Evolutionary conservation across 495 filamentous ascomycete genomes (phyloP).

Genomic region (Cladorrhinum samala): DNA sequence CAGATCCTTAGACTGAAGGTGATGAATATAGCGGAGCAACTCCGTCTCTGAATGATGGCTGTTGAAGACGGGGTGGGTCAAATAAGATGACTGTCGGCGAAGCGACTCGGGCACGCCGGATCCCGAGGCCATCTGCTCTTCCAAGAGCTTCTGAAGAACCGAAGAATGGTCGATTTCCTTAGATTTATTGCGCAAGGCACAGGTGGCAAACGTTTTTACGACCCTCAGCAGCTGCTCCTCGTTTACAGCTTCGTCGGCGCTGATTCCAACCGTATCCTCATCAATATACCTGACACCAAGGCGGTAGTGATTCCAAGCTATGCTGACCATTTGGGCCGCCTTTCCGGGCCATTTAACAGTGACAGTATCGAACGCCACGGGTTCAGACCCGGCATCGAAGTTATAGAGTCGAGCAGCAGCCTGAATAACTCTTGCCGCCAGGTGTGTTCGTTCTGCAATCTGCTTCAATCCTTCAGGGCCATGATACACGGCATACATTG

Average conservation of each 20-base stretch:
- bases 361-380: constrained; percentile 58
- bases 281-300: constrained; percentile 25
- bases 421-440: constrained; percentile 64
- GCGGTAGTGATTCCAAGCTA: too few species aligned
- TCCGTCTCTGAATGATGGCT: constrained; percentile 95
- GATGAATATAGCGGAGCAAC: constrained; percentile 88
- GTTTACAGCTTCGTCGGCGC: constrained; percentile 37
- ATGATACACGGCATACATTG: constrained; percentile 97
- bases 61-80: constrained; percentile 96
- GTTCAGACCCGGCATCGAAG: background rate
- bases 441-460: constrained; percentile 74
- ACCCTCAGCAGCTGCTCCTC: constrained; percentile 24
- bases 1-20: constrained; percentile 91
- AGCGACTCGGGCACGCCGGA: constrained; percentile 51
- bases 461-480: constrained; percentile 77
- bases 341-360: constrained; percentile 45
- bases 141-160: constrained; percentile 27
- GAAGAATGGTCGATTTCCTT: background rate
- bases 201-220: constrained; percentile 25
- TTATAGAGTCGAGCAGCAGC: constrained; percentile 60
- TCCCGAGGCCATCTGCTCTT: constrained; percentile 24
- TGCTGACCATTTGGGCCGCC: constrained; percentile 3
- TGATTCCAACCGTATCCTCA: constrained; percentile 29
- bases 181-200: too few species aligned
- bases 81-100: constrained; percentile 65